These are phyloP conservation scores for Lepidium didymum DNA, from an alignment of 345 rosid species.

Conservation along the genomic window DNA sequence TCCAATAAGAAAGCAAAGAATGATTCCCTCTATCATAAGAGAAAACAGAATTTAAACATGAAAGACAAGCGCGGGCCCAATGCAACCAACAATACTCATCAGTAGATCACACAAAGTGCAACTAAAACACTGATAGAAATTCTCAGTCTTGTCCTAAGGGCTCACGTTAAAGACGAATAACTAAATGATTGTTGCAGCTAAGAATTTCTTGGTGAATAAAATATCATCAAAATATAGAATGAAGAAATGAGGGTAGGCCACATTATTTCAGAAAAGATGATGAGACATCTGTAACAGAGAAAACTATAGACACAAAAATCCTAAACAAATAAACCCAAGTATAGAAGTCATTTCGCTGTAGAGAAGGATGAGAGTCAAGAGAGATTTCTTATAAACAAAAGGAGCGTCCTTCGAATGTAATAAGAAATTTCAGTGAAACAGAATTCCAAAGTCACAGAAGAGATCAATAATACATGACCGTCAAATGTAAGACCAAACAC, in stretches of 20 bases:
- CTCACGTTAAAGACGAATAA: slow-evolving; percentile 11
- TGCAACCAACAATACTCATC: slow-evolving; percentile 10
- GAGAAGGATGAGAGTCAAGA: neutral
- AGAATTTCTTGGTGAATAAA: neutral
- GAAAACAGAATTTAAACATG: slow-evolving; percentile 10
- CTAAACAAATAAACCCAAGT: slow-evolving; percentile 2
- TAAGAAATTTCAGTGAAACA: neutral
- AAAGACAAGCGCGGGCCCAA: slow-evolving; percentile 26
- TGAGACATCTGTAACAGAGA: neutral
- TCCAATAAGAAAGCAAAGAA: slow-evolving; percentile 17
- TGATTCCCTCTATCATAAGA: neutral
- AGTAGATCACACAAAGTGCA: slow-evolving; percentile 28
- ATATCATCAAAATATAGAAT: neutral
- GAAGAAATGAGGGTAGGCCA: neutral
- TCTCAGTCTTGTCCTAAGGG: slow-evolving; percentile 17
- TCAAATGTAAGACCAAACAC: slow-evolving; percentile 7
- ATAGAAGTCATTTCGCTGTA: neutral
- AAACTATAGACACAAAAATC: neutral
- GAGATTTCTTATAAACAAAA: neutral
- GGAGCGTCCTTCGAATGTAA: neutral
- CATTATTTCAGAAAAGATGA: neutral
- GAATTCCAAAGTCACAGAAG: slow-evolving; percentile 12
- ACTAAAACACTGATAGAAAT: slow-evolving; percentile 16
- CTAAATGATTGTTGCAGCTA: neutral
- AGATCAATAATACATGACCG: slow-evolving; percentile 12